phyloP scores from a whole-genome alignment of 352 stramenopile genomes.

The Globisporangium mamillatum region DNA sequence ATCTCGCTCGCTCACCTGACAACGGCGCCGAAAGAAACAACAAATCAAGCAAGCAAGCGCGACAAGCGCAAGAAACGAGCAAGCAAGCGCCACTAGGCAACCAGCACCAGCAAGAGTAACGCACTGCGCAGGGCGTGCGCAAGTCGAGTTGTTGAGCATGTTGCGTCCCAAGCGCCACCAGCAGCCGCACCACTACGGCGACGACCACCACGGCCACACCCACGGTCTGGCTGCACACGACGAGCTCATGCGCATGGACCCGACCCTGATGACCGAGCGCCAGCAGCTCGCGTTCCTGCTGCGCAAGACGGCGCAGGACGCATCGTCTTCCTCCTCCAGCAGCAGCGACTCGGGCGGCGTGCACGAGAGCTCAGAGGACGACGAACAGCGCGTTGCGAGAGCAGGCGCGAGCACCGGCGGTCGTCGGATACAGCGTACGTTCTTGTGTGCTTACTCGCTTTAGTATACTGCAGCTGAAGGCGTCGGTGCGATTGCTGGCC shows the following conservation, averaged over 20 bases:
- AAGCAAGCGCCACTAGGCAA: not conserved
- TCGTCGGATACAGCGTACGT: conserved; percentile 14
- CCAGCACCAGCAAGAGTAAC: not conserved
- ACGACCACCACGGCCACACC: not conserved
- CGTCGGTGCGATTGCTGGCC: not conserved
- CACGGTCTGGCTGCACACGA: conserved; percentile 11
- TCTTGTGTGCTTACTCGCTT: not conserved
- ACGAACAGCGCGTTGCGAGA: not conserved
- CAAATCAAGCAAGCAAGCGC: not conserved
- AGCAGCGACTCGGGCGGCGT: conserved; percentile 20
- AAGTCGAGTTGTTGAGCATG: conserved; percentile 2
- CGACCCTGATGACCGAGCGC: conserved; percentile 78
- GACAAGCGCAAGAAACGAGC: not conserved
- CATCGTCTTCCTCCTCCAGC: conserved; percentile 24
- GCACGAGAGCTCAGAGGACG: conserved; percentile 23
- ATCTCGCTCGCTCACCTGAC: not conserved
- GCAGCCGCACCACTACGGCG: not conserved
- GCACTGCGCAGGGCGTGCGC: not conserved
- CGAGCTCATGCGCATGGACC: conserved; percentile 27
- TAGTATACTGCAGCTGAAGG: not conserved
- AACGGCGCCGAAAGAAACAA: not conserved
- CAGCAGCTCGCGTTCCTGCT: conserved; percentile 83
- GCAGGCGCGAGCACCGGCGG: not conserved
- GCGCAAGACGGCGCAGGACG: conserved; percentile 60
- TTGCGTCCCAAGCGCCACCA: conserved; percentile 9